Percentiles rank a stretch among this genome's conserved stretches.
These are phyloP conservation scores for Diaporthe vexans DNA, from an alignment of 2,329 filamentous ascomycete species.

Conservation along the genomic window DNA sequence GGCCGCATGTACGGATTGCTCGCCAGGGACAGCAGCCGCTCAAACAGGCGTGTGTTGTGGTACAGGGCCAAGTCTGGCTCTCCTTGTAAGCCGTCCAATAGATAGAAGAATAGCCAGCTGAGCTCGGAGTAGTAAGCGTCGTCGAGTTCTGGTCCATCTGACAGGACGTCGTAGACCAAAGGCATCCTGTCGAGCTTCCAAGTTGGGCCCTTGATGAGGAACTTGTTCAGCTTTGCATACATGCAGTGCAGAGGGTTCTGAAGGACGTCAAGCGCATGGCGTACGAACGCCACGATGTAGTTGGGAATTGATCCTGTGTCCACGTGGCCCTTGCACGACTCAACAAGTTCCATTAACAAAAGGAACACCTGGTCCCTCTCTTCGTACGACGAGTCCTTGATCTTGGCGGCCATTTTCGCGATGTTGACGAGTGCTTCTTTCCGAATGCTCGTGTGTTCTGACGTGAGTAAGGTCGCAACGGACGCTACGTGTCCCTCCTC, in stretches of 20 bases:
- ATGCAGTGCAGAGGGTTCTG: conserved; percentile 83
- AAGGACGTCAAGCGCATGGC: conserved; percentile 77
- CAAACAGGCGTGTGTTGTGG: conserved; percentile 76
- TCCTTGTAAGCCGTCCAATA: conserved; percentile 76
- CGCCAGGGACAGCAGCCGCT: conserved; percentile 79
- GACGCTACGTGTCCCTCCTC: conserved; percentile 81
- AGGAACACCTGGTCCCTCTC: conserved; percentile 86
- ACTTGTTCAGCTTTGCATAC: conserved; percentile 89
- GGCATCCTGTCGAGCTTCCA: conserved; percentile 84
- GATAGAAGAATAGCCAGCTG: conserved; percentile 79
- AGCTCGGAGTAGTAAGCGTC: conserved; percentile 81
- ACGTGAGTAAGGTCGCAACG: conserved; percentile 82
- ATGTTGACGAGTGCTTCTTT: conserved; percentile 82
- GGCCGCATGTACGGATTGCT: conserved; percentile 74
- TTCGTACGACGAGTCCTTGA: conserved; percentile 78
- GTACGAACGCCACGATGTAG: conserved; percentile 81
- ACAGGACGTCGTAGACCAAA: conserved; percentile 73
- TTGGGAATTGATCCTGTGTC: conserved; percentile 75
- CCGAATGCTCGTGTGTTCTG: conserved; percentile 80
- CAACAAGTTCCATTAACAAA: conserved; percentile 82
- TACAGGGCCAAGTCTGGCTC: conserved; percentile 72
- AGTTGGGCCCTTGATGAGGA: conserved; percentile 81
- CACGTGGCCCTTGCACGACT: conserved; percentile 74
- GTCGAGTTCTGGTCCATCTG: conserved; percentile 78
- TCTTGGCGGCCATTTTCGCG: conserved; percentile 72